Base-by-base conservation (phyloP, 495 filamentous ascomycete genomes). In the Apiosordaria backusii region DNA sequence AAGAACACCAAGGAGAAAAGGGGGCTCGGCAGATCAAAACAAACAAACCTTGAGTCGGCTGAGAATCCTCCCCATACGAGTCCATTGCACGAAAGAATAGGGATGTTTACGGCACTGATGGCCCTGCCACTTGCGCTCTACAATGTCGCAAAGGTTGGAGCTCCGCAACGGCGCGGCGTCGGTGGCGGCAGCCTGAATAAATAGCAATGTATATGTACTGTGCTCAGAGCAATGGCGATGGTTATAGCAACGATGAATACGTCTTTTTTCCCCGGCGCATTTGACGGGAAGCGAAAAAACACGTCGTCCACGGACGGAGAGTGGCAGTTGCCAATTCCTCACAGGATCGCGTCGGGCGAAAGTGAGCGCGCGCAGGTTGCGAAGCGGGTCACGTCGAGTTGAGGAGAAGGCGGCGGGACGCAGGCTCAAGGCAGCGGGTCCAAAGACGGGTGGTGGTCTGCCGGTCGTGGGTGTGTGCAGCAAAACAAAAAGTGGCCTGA, bases 31-130 rank as follows among this genome's bases (percentile, higher is more conserved):
- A 60, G 3, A 60, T 61, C 15, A 40, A 54, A 55, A 22, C 50
- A 27, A 53, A 59, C 70, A 50, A 50, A 77, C 75, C 68, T 70
- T 76, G 75, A 4, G 74, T 76, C 7, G 65, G 68, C 60, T 73
- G 68, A 18, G 68, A 69, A 27, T n/a, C 24, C 15, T 68, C 66
- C 23, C 58, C 58, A 63, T 45, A 65, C 23, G 65, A 60, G 68
- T 75, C 73, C 73, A 75, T 75, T 68, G 67, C 54, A 62, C 54
- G 6, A n/a, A 55, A 19, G 18, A 22, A 19, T 55, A 5, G n/a
- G 13, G n/a, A 23, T 23, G 1, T 50, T 24, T 40, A 54, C 50
- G 27, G 10, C 22, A 26, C 52, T 40, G 54, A 21, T 18, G 55
- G 22, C 50, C n/a, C 25, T 10, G 50, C 53, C 53, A 54, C 53